Percentiles rank a stretch among this genome's conserved stretches.
phyloP scores from a whole-genome alignment of 2,329 filamentous ascomycete species.

The Arthrobotrys conoides region DNA sequence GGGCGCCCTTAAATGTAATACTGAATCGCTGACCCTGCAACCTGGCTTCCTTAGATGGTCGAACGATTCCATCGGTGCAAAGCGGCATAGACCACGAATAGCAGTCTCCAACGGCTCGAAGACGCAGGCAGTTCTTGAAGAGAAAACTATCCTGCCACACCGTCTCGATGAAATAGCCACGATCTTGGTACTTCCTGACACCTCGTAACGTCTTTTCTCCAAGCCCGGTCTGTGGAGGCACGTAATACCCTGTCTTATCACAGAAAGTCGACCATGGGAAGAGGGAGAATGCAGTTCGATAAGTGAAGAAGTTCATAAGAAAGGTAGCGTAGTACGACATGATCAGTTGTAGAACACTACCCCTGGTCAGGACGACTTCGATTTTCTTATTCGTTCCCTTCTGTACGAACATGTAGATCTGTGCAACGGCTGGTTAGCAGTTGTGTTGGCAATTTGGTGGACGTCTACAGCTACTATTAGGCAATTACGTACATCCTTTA shows the following conservation, averaged over 20 bases:
- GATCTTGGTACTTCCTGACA: constrained; percentile 5
- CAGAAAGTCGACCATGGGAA: constrained; percentile 13
- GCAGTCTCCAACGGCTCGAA: constrained; percentile 19
- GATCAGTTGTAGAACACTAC: not conserved
- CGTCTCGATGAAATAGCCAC: not conserved
- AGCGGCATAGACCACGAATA: constrained; percentile 15
- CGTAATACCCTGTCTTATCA: not conserved
- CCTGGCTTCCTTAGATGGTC: not conserved
- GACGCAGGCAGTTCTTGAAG: not conserved
- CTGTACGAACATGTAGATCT: not conserved
- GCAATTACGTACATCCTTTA: constrained; percentile 1
- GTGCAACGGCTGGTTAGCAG: not conserved
- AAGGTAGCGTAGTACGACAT: constrained; percentile 30
- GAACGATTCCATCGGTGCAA: not conserved
- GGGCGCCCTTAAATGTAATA: too few species aligned
- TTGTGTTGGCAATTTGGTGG: not conserved
- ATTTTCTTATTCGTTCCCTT: not conserved
- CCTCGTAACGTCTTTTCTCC: not conserved
- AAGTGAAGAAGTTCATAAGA: constrained; percentile 39
- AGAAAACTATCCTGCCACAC: not conserved
- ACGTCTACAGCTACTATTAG: not conserved
- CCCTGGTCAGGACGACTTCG: constrained; percentile 8
- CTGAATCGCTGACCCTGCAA: not conserved
- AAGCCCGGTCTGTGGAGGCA: not conserved
- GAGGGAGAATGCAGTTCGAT: constrained; percentile 13